Evolutionary conservation across 345 rosid genomes (phyloP).

Genomic region (Rhodamnia rubescens): DNA sequence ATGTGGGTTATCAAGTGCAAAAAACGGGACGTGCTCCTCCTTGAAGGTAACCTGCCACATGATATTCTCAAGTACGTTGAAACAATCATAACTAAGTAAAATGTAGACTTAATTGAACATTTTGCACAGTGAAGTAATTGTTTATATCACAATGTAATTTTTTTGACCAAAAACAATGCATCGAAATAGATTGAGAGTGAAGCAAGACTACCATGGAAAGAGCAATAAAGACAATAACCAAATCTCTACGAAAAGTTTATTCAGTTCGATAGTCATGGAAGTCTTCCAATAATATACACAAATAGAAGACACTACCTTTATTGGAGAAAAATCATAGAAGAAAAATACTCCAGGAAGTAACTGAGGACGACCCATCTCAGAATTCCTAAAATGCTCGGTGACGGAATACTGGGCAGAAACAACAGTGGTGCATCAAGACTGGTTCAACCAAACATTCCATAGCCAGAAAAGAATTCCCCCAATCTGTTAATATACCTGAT

Average conservation of each 20-base stretch:
- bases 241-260: not conserved
- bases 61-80: not conserved
- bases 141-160: not conserved
- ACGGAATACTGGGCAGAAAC: slow-evolving; percentile 58
- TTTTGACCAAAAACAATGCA: not conserved
- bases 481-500: slow-evolving; percentile 38
- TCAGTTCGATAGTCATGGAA: not conserved
- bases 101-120: not conserved
- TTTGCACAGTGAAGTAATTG: not conserved
- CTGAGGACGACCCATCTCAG: slow-evolving; percentile 32
- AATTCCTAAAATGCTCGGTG: slow-evolving; percentile 64
- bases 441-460: not conserved
- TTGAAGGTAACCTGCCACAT: slow-evolving; percentile 51
- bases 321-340: slow-evolving; percentile 86
- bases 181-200: not conserved
- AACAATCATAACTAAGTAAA: not conserved
- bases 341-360: slow-evolving; percentile 71
- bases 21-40: slow-evolving; percentile 61
- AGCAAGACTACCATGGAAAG: not conserved
- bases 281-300: not conserved
- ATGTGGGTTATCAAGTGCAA: slow-evolving; percentile 78
- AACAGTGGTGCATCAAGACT: not conserved
- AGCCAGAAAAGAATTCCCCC: not conserved
- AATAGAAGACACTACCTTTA: slow-evolving; percentile 42
- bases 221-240: not conserved